A percentile compares a stretch with the other conserved stretches of the same genome.
Conservation (phyloP, 192 early-diverging fungal species). For the Backusella parvicylindrica region DNA sequence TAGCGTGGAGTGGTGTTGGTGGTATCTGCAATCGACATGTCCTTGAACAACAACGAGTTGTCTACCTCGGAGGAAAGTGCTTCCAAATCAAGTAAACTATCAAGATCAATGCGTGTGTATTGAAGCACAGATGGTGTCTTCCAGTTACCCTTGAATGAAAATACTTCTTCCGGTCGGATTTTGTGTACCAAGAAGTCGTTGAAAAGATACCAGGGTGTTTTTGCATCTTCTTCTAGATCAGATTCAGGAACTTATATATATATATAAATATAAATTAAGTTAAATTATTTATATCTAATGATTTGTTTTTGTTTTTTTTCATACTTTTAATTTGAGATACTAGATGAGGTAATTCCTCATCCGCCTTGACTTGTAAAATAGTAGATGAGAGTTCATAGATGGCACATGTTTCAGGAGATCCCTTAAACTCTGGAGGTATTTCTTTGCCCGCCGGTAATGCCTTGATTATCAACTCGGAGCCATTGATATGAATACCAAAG, state of each 20-base stretch:
- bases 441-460: slow-evolving; percentile 19
- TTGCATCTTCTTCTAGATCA: slow-evolving; percentile 26
- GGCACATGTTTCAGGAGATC: slow-evolving; percentile 27
- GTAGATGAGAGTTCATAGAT: slow-evolving; percentile 67
- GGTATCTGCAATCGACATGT: slow-evolving; percentile 61
- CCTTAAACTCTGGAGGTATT: slow-evolving; percentile 26
- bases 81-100: slow-evolving; percentile 45
- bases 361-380: slow-evolving; percentile 49
- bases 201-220: slow-evolving; percentile 81
- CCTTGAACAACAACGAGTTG: slow-evolving; percentile 51
- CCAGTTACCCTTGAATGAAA: slow-evolving; percentile 54
- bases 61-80: slow-evolving; percentile 39
- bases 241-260: slow-evolving; percentile 36
- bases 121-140: slow-evolving; percentile 68
- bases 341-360: slow-evolving; percentile 64
- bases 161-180: slow-evolving; percentile 61
- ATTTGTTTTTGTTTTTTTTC: not conserved
- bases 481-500: slow-evolving; percentile 30
- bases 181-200: slow-evolving; percentile 94
- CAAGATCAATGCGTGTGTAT: slow-evolving; percentile 58
- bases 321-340: slow-evolving; percentile 66
- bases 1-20: slow-evolving; percentile 42
- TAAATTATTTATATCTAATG: not conserved
- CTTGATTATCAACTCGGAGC: slow-evolving; percentile 30
- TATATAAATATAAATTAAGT: not conserved